A percentile compares a stretch with the other conserved stretches of the same genome.
These are phyloP conservation scores for Termitomyces heimii DNA, from an alignment of 768 basidiomycete species.

Conservation along the genomic window DNA sequence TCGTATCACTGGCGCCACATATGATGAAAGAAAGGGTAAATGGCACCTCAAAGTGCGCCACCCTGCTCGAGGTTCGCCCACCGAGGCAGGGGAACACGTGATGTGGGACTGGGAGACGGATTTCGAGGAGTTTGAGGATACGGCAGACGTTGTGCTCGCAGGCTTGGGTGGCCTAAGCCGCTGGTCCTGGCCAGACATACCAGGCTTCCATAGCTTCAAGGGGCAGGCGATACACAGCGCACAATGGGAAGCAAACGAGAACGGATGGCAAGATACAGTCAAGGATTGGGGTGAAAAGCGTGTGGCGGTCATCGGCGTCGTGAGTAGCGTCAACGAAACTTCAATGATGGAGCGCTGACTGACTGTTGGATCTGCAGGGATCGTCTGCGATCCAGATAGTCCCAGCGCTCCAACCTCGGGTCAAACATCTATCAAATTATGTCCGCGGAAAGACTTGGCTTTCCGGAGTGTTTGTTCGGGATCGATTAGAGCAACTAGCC, in stretches of 20 bases:
- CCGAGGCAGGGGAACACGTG: slow-evolving; percentile 12
- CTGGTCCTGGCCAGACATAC: slow-evolving; percentile 66
- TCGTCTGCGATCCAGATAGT: slow-evolving; percentile 61
- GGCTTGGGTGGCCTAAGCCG: slow-evolving; percentile 47
- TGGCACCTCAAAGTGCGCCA: slow-evolving; percentile 49
- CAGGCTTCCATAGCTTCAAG: slow-evolving; percentile 48
- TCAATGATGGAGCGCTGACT: not conserved
- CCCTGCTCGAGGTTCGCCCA: slow-evolving; percentile 12
- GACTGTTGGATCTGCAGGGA: slow-evolving; percentile 29
- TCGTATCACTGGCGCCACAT: slow-evolving; percentile 45
- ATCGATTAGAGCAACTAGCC: slow-evolving; percentile 32
- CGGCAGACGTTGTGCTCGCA: slow-evolving; percentile 51
- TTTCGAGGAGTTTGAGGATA: slow-evolving; percentile 44
- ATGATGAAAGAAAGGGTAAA: slow-evolving; percentile 43
- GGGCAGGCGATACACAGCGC: slow-evolving; percentile 63
- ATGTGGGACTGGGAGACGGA: slow-evolving; percentile 17
- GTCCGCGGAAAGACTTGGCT: slow-evolving; percentile 60
- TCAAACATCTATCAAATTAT: slow-evolving; percentile 44
- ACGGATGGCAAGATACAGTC: slow-evolving; percentile 38
- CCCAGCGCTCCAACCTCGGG: slow-evolving; percentile 48
- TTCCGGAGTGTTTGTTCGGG: slow-evolving; percentile 35
- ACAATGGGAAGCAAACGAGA: slow-evolving; percentile 38
- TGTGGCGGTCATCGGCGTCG: slow-evolving; percentile 58
- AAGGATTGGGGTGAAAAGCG: slow-evolving; percentile 45
- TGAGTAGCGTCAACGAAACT: slow-evolving; percentile 21